A percentile compares a stretch with the other conserved stretches of the same genome.
These are phyloP conservation scores for Chlorociboria aeruginascens DNA, from an alignment of 495 filamentous ascomycete genomes.

Conservation along the genomic window DNA sequence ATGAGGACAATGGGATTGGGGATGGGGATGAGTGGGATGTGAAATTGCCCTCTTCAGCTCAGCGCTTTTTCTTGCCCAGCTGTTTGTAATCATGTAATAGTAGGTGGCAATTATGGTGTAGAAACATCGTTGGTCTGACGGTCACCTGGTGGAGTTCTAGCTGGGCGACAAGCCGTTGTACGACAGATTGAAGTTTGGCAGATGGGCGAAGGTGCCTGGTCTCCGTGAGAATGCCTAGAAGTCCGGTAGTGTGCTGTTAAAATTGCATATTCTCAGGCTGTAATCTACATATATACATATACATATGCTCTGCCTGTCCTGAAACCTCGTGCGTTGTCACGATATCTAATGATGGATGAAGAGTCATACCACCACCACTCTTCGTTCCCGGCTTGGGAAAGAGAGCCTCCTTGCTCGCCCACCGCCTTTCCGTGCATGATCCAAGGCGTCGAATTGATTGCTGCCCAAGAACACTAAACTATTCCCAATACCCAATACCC, in stretches of 20 bases:
- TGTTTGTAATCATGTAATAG: not conserved
- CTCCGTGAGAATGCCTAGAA: not conserved
- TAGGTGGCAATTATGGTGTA: not conserved
- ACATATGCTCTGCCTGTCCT: not conserved
- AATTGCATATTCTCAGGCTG: not conserved
- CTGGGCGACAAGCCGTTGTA: not conserved
- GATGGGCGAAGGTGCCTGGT: too few relatives aligned
- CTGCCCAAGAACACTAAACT: not conserved
- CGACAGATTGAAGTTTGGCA: not conserved
- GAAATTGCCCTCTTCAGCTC: too few relatives aligned
- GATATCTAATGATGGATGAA: not conserved
- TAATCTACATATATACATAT: not conserved
- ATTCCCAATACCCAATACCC: conserved; percentile 3
- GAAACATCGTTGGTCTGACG: not conserved
- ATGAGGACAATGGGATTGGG: too few relatives aligned
- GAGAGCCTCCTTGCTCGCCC: not conserved
- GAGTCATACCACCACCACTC: not conserved
- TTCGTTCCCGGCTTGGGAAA: not conserved
- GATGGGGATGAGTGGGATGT: too few relatives aligned
- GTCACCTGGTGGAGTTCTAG: not conserved
- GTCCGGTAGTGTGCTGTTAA: not conserved
- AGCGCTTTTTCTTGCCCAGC: too few relatives aligned
- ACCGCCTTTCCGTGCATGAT: not conserved
- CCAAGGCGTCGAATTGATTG: conserved; percentile 1
- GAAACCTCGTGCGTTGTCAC: not conserved